Percentiles rank a stretch among this genome's conserved stretches.
phyloP scores from a whole-genome alignment of 2,329 filamentous ascomycete species.

The Arthroderma sp. region DNA sequence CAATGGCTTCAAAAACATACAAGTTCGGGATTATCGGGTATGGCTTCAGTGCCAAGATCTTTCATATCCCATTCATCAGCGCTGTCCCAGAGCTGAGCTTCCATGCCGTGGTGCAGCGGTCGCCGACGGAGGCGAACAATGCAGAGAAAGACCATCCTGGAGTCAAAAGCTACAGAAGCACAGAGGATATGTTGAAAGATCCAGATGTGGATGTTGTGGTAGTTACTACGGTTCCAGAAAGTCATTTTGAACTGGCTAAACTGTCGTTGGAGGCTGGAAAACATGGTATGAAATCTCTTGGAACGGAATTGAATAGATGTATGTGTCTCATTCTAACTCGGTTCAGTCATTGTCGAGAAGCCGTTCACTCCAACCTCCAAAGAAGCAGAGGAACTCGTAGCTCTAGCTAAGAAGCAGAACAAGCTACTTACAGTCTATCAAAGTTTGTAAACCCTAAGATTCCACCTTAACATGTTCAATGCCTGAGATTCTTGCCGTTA shows the following conservation, averaged over 20 bases:
- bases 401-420: constrained; percentile 38
- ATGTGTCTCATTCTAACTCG: not conserved
- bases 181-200: constrained; percentile 53
- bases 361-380: constrained; percentile 61
- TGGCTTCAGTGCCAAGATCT: constrained; percentile 58
- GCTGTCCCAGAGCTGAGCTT: constrained; percentile 52
- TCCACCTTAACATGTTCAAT: not conserved
- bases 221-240: constrained; percentile 57
- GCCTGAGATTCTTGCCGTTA: not conserved
- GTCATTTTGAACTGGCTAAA: constrained; percentile 54
- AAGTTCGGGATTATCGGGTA: constrained; percentile 49
- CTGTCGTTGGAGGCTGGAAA: constrained; percentile 56
- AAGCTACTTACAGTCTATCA: constrained; percentile 56
- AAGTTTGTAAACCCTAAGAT: constrained; percentile 28
- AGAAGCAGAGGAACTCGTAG: constrained; percentile 52
- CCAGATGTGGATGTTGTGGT: constrained; percentile 54
- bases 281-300: constrained; percentile 34
- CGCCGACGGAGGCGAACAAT: constrained; percentile 49
- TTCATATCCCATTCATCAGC: constrained; percentile 68
- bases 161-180: constrained; percentile 50
- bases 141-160: constrained; percentile 55
- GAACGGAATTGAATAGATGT: not conserved
- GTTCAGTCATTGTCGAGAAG: constrained; percentile 60
- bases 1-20: constrained; percentile 33
- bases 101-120: constrained; percentile 63